phyloP scores from a whole-genome alignment of 1,284 basidiomycete genomes.

The Cystobasidium slooffiae region DNA sequence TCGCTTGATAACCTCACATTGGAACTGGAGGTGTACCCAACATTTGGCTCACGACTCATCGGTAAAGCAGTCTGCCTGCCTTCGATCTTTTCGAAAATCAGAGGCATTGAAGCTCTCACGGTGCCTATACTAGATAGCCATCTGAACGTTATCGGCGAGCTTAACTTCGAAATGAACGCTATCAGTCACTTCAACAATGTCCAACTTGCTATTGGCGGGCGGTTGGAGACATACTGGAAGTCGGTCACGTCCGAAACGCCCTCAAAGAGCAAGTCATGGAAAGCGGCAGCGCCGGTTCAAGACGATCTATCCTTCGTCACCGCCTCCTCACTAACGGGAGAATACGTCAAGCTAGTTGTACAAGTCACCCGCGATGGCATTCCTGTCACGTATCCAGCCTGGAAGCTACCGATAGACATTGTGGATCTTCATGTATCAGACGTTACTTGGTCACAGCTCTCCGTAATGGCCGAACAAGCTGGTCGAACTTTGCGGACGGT shows the following conservation, averaged over 20 bases:
- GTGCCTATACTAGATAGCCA: constrained; percentile 90
- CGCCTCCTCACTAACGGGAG: constrained; percentile 83
- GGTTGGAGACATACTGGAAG: constrained; percentile 97
- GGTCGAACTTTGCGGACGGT: constrained; percentile 53
- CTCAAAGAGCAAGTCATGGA: constrained; percentile 28
- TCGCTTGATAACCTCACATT: constrained; percentile 74
- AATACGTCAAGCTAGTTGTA: constrained; percentile 81
- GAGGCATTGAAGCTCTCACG: constrained; percentile 62
- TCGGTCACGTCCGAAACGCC: constrained; percentile 64
- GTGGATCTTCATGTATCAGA: constrained; percentile 82
- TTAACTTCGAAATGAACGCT: constrained; percentile 85
- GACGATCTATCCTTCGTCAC: constrained; percentile 63
- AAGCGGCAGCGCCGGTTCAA: neutral
- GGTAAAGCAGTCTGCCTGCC: constrained; percentile 89
- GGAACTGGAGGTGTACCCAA: constrained; percentile 95
- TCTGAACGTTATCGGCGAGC: constrained; percentile 92
- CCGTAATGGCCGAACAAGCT: constrained; percentile 65
- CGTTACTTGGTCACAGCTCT: constrained; percentile 79
- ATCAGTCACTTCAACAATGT: constrained; percentile 90
- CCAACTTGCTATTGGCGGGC: constrained; percentile 92
- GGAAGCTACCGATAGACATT: constrained; percentile 71
- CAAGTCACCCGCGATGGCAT: constrained; percentile 90
- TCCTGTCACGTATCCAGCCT: constrained; percentile 78
- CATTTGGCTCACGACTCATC: constrained; percentile 97
- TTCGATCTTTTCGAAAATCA: constrained; percentile 68